Conservation (phyloP, 2,329 filamentous ascomycete genomes). For the Aspergillus sp. region DNA sequence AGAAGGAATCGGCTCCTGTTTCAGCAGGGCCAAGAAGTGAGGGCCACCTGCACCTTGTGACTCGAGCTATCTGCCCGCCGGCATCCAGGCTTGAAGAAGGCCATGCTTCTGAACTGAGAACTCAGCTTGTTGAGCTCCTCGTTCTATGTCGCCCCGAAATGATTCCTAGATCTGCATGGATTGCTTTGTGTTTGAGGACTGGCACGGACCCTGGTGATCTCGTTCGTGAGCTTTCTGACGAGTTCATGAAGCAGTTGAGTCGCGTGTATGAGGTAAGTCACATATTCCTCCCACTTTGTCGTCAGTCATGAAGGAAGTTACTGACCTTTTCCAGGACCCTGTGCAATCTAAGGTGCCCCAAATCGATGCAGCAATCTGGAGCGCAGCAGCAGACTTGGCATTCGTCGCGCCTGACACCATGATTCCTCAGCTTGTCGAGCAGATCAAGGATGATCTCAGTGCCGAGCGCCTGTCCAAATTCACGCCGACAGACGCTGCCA, state of each 20-base stretch:
- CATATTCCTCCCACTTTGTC: not conserved
- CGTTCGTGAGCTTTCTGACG: slow-evolving; percentile 56
- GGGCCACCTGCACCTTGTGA: slow-evolving; percentile 53
- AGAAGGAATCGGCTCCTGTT: slow-evolving; percentile 69
- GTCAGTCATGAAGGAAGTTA: not conserved
- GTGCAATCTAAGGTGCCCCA: slow-evolving; percentile 28
- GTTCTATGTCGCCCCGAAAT: slow-evolving; percentile 72
- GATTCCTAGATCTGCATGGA: slow-evolving; percentile 76
- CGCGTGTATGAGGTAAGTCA: slow-evolving; percentile 49
- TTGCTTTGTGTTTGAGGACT: slow-evolving; percentile 73
- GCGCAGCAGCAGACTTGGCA: slow-evolving; percentile 80
- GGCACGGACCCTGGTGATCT: slow-evolving; percentile 77
- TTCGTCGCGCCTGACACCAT: slow-evolving; percentile 85
- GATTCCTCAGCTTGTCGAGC: slow-evolving; percentile 65
- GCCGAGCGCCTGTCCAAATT: slow-evolving; percentile 62
- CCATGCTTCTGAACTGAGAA: slow-evolving; percentile 49
- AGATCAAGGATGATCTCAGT: slow-evolving; percentile 69
- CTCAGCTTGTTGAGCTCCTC: slow-evolving; percentile 68
- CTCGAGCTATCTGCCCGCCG: slow-evolving; percentile 40
- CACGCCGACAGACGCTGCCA: slow-evolving; percentile 82
- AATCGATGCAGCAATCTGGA: slow-evolving; percentile 64
- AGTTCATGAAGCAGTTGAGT: slow-evolving; percentile 63
- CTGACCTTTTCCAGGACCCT: slow-evolving; percentile 19
- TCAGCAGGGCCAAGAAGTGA: slow-evolving; percentile 58
- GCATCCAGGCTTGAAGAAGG: slow-evolving; percentile 18